Evolutionary conservation across 108 stramenopile genomes (phyloP), one percentile per base, ranked within the genome.

Genomic region (Nannochloropsis salina): DNA sequence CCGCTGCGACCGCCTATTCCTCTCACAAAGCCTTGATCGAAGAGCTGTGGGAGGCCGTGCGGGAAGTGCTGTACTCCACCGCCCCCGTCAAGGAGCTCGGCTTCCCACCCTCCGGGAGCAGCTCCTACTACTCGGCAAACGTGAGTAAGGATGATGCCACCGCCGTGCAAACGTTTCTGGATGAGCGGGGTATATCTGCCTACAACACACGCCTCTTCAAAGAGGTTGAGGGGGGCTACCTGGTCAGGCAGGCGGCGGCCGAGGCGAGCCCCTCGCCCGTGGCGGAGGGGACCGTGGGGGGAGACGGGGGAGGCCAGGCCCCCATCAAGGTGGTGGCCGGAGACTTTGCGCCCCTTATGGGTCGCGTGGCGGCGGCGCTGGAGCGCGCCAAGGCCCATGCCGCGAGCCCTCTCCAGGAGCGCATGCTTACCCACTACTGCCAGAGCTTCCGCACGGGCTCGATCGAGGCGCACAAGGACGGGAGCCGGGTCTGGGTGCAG

Each of bases 171-270:
- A 20, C 44, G 20, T 82, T 82, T 21, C 15, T 82, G 42, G 82
- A 45, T 21, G 42, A 15, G 2, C 42, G 20, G 15, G 20, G 21
- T 20, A 43, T 82, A 8, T 82, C 82, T 5, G 44, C 20, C 82
- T 82, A 82, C 82, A 82, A 82, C 21, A 82, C 82, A 5, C 82
- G 82, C 15, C 82, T 82, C 20, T 82, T 82, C 82, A 82, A 82
- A 21, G 44, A 43, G 42, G 82, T 21, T 21, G 44, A 82, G 20
- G 9, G 44, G 20, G 21, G 44, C 61, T 74, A n/a, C 61, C 20
- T 74, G 1, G 61, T 74, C 61, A 15, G 61, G 8, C 61, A n/a
- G 61, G 61, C 61, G 1, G 15, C 61, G 61, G 61, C 61, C 61
- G 61, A 74, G 61, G 61, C 15, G 61, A 74, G 61, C 61, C 15